Evolutionary conservation across 805 yeast species (phyloP).

Genomic region (Lipomyces sp.): DNA sequence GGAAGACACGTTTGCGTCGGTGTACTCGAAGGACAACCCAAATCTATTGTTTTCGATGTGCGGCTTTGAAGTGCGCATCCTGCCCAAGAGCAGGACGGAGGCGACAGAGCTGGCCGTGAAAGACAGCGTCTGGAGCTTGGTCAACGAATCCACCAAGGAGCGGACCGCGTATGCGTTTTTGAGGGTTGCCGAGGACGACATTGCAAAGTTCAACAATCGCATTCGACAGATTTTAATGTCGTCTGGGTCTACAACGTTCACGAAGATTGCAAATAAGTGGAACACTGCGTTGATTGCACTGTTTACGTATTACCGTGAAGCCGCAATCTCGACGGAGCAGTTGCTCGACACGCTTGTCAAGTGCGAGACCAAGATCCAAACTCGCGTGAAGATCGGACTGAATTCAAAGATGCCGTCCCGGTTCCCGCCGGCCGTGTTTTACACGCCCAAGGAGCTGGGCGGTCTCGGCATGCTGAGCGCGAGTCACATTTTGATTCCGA

Average conservation of each 20-base stretch:
- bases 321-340: slow-evolving; percentile 76
- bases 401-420: slow-evolving; percentile 98
- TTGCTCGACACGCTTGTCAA: slow-evolving; percentile 79
- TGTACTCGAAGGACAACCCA: slow-evolving; percentile 86
- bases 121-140: slow-evolving; percentile 91
- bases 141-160: slow-evolving; percentile 68
- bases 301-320: slow-evolving; percentile 89
- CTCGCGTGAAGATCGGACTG: slow-evolving; percentile 87
- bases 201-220: slow-evolving; percentile 74
- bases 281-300: slow-evolving; percentile 83
- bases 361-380: slow-evolving; percentile 90
- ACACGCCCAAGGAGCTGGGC: slow-evolving; percentile 95
- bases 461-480: slow-evolving; percentile 98
- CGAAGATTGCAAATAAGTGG: slow-evolving; percentile 94
- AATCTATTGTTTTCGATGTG: slow-evolving; percentile 85
- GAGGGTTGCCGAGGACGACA: slow-evolving; percentile 77
- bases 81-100: slow-evolving; percentile 68
- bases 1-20: slow-evolving; percentile 79
- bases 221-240: slow-evolving; percentile 90
- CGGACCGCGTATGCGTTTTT: slow-evolving; percentile 84
- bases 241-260: slow-evolving; percentile 91
- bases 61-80: slow-evolving; percentile 88
- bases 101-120: slow-evolving; percentile 48
- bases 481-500: slow-evolving; percentile 90
- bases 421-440: slow-evolving; percentile 97